Base-by-base conservation (phyloP, 1,284 basidiomycete species). In the Acaromyces ingoldii region DNA sequence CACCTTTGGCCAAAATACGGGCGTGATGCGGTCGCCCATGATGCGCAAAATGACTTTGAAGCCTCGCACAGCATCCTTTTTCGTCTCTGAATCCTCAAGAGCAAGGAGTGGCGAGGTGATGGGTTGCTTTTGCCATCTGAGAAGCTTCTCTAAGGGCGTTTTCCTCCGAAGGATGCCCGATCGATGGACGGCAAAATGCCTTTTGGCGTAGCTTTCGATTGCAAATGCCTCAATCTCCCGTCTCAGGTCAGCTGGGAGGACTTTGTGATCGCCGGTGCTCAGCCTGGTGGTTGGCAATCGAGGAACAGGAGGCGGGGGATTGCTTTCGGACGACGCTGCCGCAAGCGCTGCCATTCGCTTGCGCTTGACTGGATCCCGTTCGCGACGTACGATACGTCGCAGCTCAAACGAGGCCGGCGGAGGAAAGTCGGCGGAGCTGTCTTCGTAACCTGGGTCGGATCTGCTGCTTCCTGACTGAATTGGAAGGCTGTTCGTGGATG, bases 11-110 rank as follows among this genome's bases (percentile, higher is more conserved):
- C 37, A 38, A 19, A 38, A 38, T 0, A 40, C 76, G 11, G 70
- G 53, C 30, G 82, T 82, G 60, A 89, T 87, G 2, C 89, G 81
- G 69, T 93, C 91, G 31, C 89, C 89, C 89, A 92, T 93, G 51
- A 91, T 84, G 51, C 85, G 84, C 72, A 92, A 89, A 41, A 92
- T 83, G 30, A 90, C 84, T 70, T 87, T 89, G 81, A 93, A 95
- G 3, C 85, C 81, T 64, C 83, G 85, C 49, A 91, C 81, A 0
- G 88, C 88, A 61, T 91, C 86, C 70, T 82, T 83, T 60, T 84
- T 82, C 19, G 88, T 77, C 2, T 58, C 24, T 19, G 85, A 82
- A 49, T 34, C 22, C 13, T 84, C 83, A 13, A 89, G 75, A 6
- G 84, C 80, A 9, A 92, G 81, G 13, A 93, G 79, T 1, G 90